phyloP scores from a whole-genome alignment of 2,329 filamentous ascomycete species.

The Penicillium occitanis region DNA sequence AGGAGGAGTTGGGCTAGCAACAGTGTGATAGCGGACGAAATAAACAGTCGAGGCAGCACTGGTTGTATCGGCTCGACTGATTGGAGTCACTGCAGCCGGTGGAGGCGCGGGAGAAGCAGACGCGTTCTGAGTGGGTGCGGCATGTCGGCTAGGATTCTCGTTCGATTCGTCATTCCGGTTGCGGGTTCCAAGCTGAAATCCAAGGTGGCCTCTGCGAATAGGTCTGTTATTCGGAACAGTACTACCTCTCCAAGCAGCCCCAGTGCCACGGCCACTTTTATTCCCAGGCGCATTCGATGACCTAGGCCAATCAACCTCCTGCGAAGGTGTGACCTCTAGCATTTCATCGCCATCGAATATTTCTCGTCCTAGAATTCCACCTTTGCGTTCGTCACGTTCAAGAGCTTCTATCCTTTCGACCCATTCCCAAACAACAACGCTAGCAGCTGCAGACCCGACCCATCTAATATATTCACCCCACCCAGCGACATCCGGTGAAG shows the following conservation, averaged over 20 bases:
- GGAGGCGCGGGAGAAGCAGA: slow-evolving; percentile 41
- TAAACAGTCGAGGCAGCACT: slow-evolving; percentile 65
- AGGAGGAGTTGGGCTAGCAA: slow-evolving; percentile 49
- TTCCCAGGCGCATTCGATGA: slow-evolving; percentile 35
- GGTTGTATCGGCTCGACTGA: slow-evolving; percentile 61
- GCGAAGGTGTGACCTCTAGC: slow-evolving; percentile 66
- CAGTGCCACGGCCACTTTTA: slow-evolving; percentile 36
- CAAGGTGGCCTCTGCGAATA: slow-evolving; percentile 37
- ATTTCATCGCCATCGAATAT: slow-evolving; percentile 94
- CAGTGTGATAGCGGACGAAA: slow-evolving; percentile 61
- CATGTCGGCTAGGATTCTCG: slow-evolving; percentile 21
- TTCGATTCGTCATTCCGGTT: slow-evolving; percentile 23
- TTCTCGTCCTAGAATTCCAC: slow-evolving; percentile 85
- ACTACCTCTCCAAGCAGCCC: slow-evolving; percentile 42
- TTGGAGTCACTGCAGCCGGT: slow-evolving; percentile 54
- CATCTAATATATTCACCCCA: slow-evolving; percentile 96
- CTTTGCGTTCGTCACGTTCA: slow-evolving; percentile 90
- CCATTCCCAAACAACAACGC: slow-evolving; percentile 98
- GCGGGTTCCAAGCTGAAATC: slow-evolving; percentile 28
- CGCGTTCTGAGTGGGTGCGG: slow-evolving; percentile 20
- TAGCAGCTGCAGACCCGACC: slow-evolving; percentile 92
- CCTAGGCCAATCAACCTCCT: slow-evolving; percentile 54
- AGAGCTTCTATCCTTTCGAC: slow-evolving; percentile 90
- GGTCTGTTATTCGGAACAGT: slow-evolving; percentile 39
- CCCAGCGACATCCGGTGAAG: slow-evolving; percentile 77